Evolutionary conservation across 1,284 basidiomycete genomes (phyloP).

Genomic region (Cutaneotrichosporon sp.): DNA sequence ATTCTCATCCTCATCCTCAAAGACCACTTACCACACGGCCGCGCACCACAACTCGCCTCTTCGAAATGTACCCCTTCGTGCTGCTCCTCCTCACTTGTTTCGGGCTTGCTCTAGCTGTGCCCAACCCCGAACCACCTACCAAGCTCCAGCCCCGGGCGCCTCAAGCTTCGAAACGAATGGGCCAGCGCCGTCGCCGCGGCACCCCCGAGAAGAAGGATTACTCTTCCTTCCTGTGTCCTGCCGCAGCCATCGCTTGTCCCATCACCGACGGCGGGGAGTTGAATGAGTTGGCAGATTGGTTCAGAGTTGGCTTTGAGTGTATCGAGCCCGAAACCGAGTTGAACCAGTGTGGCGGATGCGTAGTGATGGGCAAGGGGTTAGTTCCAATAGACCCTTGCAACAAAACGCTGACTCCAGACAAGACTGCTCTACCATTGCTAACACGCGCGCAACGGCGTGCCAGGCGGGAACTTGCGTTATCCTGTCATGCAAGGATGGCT

Average conservation of each 20-base stretch:
- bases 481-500: constrained; percentile 51
- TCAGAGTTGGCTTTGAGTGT: constrained; percentile 54
- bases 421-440: constrained; percentile 52
- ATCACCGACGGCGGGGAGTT: constrained; percentile 36
- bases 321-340: constrained; percentile 51
- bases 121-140: neutral
- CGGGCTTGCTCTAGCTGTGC: neutral
- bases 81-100: neutral
- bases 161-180: constrained; percentile 47
- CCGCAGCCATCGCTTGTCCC: constrained; percentile 50
- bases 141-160: constrained; percentile 45
- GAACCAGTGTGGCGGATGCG: constrained; percentile 53
- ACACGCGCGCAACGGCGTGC: constrained; percentile 49
- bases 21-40: neutral
- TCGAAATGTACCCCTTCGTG: neutral
- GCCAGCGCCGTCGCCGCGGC: constrained; percentile 32
- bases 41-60: neutral
- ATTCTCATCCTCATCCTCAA: neutral
- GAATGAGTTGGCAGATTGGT: constrained; percentile 53
- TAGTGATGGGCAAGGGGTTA: constrained; percentile 51
- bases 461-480: constrained; percentile 46
- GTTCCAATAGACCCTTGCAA: constrained; percentile 19
- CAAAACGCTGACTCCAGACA: constrained; percentile 41
- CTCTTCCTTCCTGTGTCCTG: constrained; percentile 53
- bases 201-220: constrained; percentile 47